Evolutionary conservation across 768 basidiomycete species (phyloP).

Genomic region (Baorangia bicolor): DNA sequence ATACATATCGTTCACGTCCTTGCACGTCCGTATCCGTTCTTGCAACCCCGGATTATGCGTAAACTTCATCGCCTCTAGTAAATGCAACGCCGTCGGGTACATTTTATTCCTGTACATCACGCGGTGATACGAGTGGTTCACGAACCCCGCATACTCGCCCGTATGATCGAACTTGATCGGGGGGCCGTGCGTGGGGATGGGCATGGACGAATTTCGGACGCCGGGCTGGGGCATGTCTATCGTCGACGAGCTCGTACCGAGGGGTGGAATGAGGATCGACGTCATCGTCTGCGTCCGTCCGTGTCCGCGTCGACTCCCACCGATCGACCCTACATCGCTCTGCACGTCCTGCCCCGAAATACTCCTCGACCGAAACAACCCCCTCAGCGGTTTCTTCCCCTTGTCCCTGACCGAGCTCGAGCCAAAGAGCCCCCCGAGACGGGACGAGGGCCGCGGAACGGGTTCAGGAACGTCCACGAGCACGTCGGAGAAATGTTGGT

Average conservation of each 20-base stretch:
- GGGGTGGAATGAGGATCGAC: conserved; percentile 25
- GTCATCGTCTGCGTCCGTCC: conserved; percentile 23
- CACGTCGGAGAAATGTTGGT: conserved; percentile 1
- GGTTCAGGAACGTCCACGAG: conserved; percentile 12
- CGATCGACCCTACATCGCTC: conserved; percentile 15
- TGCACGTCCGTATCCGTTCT: conserved; percentile 50
- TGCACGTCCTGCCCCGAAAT: conserved; percentile 14
- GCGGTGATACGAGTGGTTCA: conserved; percentile 65
- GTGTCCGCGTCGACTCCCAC: conserved; percentile 17
- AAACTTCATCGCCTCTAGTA: conserved; percentile 78
- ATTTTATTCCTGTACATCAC: conserved; percentile 52
- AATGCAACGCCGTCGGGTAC: conserved; percentile 71
- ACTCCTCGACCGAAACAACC: conserved; percentile 49
- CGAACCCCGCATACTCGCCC: conserved; percentile 45
- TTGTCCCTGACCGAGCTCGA: conserved; percentile 31
- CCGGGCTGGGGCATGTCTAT: conserved; percentile 1
- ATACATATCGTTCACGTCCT: conserved; percentile 40
- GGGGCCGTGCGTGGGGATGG: conserved; percentile 18
- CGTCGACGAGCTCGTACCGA: background rate
- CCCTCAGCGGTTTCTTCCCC: conserved; percentile 37
- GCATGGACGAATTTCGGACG: conserved; percentile 8
- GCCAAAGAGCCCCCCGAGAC: conserved; percentile 22
- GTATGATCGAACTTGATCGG: conserved; percentile 45
- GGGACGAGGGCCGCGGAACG: conserved; percentile 20
- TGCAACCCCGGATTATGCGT: conserved; percentile 50